These are phyloP conservation scores for Bromus sterilis DNA, from an alignment of 176 grass and related monocot genomes.

Conservation along the genomic window DNA sequence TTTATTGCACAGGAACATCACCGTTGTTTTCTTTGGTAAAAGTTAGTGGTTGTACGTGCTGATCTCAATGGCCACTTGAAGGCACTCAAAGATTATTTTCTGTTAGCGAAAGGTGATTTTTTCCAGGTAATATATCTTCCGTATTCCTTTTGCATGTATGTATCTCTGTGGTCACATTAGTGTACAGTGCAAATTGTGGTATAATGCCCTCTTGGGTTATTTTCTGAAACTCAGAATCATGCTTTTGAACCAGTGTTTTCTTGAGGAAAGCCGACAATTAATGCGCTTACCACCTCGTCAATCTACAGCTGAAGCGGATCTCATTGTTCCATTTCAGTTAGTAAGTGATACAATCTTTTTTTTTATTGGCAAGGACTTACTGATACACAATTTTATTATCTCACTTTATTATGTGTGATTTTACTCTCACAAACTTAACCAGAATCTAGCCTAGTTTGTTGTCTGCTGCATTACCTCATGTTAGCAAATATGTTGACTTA, in stretches of 20 bases:
- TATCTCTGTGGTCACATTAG: not conserved
- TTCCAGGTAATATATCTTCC: conserved; percentile 62
- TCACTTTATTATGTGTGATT: not conserved
- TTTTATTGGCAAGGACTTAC: not conserved
- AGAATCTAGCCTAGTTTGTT: not conserved
- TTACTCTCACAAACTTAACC: not conserved
- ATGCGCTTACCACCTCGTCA: conserved; percentile 91
- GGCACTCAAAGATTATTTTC: conserved; percentile 98
- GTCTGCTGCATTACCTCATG: not conserved
- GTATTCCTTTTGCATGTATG: not conserved
- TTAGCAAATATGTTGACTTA: not conserved
- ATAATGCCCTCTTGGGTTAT: not conserved
- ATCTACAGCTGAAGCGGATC: conserved; percentile 99
- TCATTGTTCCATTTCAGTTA: conserved; percentile 94
- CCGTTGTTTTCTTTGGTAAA: conserved; percentile 32
- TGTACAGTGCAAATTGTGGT: not conserved
- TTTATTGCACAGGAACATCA: conserved; percentile 23
- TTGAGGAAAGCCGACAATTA: conserved; percentile 91
- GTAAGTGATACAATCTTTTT: conserved; percentile 34
- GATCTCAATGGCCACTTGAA: conserved; percentile 97
- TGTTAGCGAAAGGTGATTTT: conserved; percentile 99
- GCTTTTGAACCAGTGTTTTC: conserved; percentile 76
- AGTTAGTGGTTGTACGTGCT: conserved; percentile 96
- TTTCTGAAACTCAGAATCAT: not conserved
- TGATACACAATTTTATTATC: not conserved